Conservation (phyloP, 164 flowering plant species). For the Warburgia ugandensis region DNA sequence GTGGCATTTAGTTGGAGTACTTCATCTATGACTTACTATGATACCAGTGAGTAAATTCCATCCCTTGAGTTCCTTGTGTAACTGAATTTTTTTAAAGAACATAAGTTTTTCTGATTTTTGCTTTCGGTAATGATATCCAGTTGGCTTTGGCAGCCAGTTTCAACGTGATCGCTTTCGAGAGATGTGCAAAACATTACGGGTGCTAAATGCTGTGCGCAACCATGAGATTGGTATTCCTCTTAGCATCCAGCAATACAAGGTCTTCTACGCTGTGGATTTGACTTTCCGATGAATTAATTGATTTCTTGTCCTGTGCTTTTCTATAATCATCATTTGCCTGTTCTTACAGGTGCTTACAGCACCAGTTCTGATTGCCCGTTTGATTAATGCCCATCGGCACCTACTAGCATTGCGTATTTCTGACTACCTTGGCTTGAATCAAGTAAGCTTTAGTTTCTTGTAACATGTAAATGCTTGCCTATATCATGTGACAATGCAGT, state of each 20-base stretch:
- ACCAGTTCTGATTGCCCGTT: slow-evolving; percentile 79
- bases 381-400: slow-evolving; percentile 84
- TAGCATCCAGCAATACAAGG: slow-evolving; percentile 93
- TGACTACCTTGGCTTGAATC: slow-evolving; percentile 77
- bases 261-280: too few species aligned
- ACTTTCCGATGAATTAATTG: slow-evolving; percentile 8
- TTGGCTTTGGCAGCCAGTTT: slow-evolving; percentile 92
- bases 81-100: not conserved
- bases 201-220: slow-evolving; percentile 82
- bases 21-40: not conserved
- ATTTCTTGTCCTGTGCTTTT: too few species aligned
- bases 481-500: not conserved
- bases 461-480: not conserved
- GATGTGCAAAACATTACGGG: slow-evolving; percentile 81
- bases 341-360: slow-evolving; percentile 66
- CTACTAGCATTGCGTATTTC: slow-evolving; percentile 83
- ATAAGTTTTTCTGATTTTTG: slow-evolving; percentile 36
- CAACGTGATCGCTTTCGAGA: slow-evolving; percentile 87
- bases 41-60: not conserved
- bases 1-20: not conserved
- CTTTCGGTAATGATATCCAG: slow-evolving; percentile 68
- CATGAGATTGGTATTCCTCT: slow-evolving; percentile 89
- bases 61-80: not conserved
- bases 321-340: slow-evolving; percentile 3
- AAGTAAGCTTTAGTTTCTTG: slow-evolving; percentile 37